Conservation (phyloP, 202 grass and related monocot species). For the Setaria italica region DNA sequence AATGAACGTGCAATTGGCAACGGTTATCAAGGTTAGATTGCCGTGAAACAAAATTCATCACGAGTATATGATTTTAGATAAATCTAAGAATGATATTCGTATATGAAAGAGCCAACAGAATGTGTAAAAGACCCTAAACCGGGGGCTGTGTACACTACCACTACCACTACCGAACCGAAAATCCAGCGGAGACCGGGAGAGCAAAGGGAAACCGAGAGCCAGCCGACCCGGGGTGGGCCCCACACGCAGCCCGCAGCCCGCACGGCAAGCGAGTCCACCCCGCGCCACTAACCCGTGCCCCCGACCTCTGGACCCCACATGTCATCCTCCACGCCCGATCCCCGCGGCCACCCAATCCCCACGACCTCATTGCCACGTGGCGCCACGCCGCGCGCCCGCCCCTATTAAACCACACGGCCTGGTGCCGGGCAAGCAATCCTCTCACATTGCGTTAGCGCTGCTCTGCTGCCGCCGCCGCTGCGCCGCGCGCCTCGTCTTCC, state of each 20-base stretch:
- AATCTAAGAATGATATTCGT: background rate
- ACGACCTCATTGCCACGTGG: conserved; percentile 47
- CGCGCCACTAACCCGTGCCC: background rate
- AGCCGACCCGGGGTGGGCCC: background rate
- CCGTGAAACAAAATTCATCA: background rate
- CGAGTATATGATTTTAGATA: background rate
- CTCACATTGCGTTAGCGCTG: background rate
- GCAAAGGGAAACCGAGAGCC: background rate
- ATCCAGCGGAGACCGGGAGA: no score
- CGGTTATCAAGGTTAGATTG: no score
- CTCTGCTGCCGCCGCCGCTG: background rate
- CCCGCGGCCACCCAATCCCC: conserved; percentile 43
- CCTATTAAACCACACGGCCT: conserved; percentile 41
- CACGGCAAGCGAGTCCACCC: background rate
- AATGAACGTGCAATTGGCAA: no score
- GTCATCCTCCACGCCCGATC: conserved; percentile 3
- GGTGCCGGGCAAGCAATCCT: conserved; percentile 32
- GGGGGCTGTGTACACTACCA: background rate
- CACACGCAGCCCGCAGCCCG: background rate
- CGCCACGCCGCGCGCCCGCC: conserved; percentile 6
- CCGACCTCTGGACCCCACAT: background rate
- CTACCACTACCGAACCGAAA: background rate
- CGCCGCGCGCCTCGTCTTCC: background rate
- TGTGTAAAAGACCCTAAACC: background rate
- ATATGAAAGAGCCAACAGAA: background rate